Percentiles rank a stretch among this genome's conserved stretches.
phyloP scores from a whole-genome alignment of 2,329 filamentous ascomycete genomes.

The Stemphylium beticola region DNA sequence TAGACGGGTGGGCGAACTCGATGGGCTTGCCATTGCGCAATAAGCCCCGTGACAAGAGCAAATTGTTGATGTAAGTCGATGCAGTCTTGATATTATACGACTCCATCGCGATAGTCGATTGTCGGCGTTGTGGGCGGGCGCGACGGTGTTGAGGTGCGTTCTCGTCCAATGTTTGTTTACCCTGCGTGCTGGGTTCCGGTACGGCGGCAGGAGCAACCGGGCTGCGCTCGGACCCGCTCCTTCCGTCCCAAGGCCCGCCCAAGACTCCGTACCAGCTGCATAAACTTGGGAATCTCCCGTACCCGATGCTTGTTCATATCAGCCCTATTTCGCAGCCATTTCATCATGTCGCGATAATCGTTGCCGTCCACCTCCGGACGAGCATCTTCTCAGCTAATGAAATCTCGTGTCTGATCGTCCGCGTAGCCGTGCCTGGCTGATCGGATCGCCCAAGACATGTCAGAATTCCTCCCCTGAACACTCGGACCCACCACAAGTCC shows the following conservation, averaged over 20 bases:
- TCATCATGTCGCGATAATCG: neutral
- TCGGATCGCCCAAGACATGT: neutral
- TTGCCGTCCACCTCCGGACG: neutral
- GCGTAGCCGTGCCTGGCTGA: neutral
- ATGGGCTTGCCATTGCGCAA: constrained; percentile 72
- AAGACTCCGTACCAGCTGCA: neutral
- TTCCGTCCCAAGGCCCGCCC: neutral
- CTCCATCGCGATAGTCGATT: constrained; percentile 49
- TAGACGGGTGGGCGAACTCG: constrained; percentile 78
- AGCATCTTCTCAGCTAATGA: neutral
- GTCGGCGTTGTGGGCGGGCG: constrained; percentile 12
- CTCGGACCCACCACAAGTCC: neutral
- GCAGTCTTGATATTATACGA: constrained; percentile 64
- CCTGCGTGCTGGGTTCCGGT: constrained; percentile 4
- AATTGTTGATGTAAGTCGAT: constrained; percentile 69
- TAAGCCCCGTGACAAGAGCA: constrained; percentile 68
- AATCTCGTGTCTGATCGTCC: neutral
- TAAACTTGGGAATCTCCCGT: neutral
- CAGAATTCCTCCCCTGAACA: neutral
- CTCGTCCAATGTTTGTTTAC: constrained; percentile 23
- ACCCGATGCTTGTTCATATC: neutral
- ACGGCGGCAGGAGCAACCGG: constrained; percentile 15
- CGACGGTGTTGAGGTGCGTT: constrained; percentile 3
- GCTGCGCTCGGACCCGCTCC: constrained; percentile 2
- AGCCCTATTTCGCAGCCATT: neutral